phyloP scores from a whole-genome alignment of 805 yeast genomes.

The Millerago galiae region DNA sequence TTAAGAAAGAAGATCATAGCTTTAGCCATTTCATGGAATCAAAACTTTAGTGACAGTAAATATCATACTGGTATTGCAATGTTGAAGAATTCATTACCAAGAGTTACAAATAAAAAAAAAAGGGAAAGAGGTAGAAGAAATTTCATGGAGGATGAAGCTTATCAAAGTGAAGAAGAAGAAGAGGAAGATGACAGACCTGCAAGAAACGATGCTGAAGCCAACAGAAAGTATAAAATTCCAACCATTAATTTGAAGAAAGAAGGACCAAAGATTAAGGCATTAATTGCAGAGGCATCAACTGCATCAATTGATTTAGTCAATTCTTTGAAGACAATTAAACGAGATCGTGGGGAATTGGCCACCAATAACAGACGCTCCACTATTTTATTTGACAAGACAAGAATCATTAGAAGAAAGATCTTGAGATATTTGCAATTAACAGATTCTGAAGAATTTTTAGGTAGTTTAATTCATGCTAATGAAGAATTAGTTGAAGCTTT shows the following conservation, averaged over 20 bases:
- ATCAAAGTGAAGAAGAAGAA: slow-evolving; percentile 31
- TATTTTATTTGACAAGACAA: slow-evolving; percentile 67
- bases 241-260: slow-evolving; percentile 63
- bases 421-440: slow-evolving; percentile 78
- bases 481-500: slow-evolving; percentile 80
- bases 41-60: slow-evolving; percentile 42
- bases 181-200: slow-evolving; percentile 23
- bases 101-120: slow-evolving; percentile 19
- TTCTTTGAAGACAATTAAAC: slow-evolving; percentile 37
- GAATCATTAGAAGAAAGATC: slow-evolving; percentile 69
- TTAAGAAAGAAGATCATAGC: slow-evolving; percentile 42
- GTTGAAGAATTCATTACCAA: slow-evolving; percentile 41
- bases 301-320: slow-evolving; percentile 67
- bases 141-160: slow-evolving; percentile 50
- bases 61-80: slow-evolving; percentile 43
- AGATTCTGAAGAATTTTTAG: slow-evolving; percentile 79
- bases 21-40: slow-evolving; percentile 63
- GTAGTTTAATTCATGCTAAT: slow-evolving; percentile 83
- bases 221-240: slow-evolving; percentile 55
- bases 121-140: slow-evolving; percentile 17
- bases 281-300: slow-evolving; percentile 71
- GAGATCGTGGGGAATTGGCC: slow-evolving; percentile 45
- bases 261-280: slow-evolving; percentile 59
- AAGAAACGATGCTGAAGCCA: slow-evolving; percentile 25
- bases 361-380: slow-evolving; percentile 57